Evolutionary conservation across 805 yeast species (phyloP), one percentile per base, ranked within the genome.

Genomic region (Wickerhamomyces mucosus): DNA sequence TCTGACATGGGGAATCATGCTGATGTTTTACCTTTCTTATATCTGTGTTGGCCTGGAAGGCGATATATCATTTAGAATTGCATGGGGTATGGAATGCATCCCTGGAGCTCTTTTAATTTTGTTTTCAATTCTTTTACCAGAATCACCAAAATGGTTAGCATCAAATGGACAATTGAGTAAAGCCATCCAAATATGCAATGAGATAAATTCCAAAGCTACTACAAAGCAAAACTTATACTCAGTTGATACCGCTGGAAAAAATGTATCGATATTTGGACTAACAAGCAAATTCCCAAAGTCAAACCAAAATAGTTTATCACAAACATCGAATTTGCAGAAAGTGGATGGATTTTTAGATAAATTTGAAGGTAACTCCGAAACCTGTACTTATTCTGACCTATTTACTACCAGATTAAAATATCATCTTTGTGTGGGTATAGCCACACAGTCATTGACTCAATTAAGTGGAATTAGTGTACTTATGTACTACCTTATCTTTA

Each of bases 121-220:
- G 42, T 45, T 65, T 3, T 33, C 51, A 4, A 45, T 43, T 22
- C 55, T 59, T 33, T 64, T 68, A 15, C 74, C 78, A 3, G 80
- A 75, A 43, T 69, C 78, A 4, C 79, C 80, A 3, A 63, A 71
- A 39, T 73, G 78, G 78, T 57, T 69, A 26, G 66, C 66, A 0
- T 41, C 56, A 1, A 50, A 47, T 29, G 44, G 54, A 2, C 44
- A 42, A 28, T 67, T 67, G 64, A 34, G 35, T 3, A 52, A 57
- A 29, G 67, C 69, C 11, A 53, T 61, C 25, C 40, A 39, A 3
- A 40, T 53, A 12, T 50, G 42, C 36, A 35, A 36, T 12, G 38
- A 27, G 25, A 43, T 42, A 36, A 31, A 37, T 27, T n/a, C n/a
- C n/a, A 28, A 21, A 23, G 39, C 39, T 29, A 40, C 30, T 28